A percentile compares a stretch with the other conserved stretches of the same genome.
Conservation (phyloP, 306 rosid species). For the Quercus parvula region DNA sequence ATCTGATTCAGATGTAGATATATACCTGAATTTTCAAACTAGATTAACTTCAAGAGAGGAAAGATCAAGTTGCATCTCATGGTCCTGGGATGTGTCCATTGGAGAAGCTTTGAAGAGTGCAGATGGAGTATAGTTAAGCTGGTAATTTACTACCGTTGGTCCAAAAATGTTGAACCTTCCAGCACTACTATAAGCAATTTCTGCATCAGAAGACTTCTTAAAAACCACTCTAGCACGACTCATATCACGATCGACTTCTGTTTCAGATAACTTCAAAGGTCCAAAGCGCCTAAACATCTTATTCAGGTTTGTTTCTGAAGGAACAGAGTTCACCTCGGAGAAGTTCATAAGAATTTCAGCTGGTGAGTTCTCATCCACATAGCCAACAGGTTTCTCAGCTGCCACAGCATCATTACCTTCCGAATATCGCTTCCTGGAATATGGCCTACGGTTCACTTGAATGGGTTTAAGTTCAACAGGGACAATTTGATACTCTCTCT, state of each 20-base stretch:
- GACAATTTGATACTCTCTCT: constrained; percentile 45
- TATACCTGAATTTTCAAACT: constrained; percentile 51
- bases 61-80: constrained; percentile 83
- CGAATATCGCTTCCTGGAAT: constrained; percentile 63
- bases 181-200: constrained; percentile 82
- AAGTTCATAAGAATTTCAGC: constrained; percentile 90
- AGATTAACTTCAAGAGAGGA: constrained; percentile 58
- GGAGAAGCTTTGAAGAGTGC: constrained; percentile 67
- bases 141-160: constrained; percentile 66
- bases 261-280: constrained; percentile 81
- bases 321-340: constrained; percentile 78
- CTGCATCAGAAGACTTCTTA: constrained; percentile 77
- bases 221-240: constrained; percentile 94
- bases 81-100: constrained; percentile 59
- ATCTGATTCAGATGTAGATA: constrained; percentile 3
- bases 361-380: constrained; percentile 69
- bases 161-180: constrained; percentile 91
- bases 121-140: constrained; percentile 73
- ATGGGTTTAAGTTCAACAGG: constrained; percentile 48
- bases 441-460: constrained; percentile 62
- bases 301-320: constrained; percentile 70
- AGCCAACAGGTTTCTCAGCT: constrained; percentile 64
- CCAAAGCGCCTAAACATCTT: constrained; percentile 92
- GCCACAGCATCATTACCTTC: constrained; percentile 31
- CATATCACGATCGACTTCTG: constrained; percentile 84